Conservation (phyloP, 345 rosid species). For the Lenwebbia sp. region DNA sequence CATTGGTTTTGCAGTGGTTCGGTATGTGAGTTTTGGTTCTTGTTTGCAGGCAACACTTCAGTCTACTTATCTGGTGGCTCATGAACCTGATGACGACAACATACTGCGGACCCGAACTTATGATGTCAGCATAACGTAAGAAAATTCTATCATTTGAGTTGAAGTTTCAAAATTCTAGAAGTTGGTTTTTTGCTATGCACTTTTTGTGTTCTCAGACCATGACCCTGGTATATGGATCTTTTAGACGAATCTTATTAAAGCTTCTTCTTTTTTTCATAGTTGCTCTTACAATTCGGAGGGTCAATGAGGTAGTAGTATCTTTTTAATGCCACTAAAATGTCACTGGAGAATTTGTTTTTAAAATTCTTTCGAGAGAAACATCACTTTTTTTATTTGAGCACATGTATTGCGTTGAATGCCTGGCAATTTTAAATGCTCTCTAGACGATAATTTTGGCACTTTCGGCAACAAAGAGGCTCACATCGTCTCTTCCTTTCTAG, state of each 20-base stretch:
- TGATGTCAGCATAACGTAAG: constrained; percentile 98
- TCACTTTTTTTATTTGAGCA: neutral
- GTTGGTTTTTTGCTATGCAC: neutral
- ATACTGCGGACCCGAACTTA: constrained; percentile 91
- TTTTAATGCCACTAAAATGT: neutral
- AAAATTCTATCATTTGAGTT: neutral
- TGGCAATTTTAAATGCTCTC: neutral
- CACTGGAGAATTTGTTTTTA: neutral
- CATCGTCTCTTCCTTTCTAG: neutral
- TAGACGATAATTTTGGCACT: neutral
- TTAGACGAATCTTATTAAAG: neutral
- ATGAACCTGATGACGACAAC: constrained; percentile 86
- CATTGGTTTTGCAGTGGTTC: neutral
- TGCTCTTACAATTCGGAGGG: neutral
- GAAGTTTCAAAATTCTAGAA: neutral
- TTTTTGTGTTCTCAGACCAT: neutral
- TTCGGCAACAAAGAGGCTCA: neutral
- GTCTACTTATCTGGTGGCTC: constrained; percentile 62
- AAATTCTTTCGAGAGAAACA: neutral
- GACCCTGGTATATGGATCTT: neutral
- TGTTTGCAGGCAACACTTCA: constrained; percentile 74
- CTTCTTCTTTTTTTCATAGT: neutral
- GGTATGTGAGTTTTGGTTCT: neutral
- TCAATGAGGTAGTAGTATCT: neutral
- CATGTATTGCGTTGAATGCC: neutral